phyloP scores from a whole-genome alignment of 257 asterid species.

The Lantana camara region DNA sequence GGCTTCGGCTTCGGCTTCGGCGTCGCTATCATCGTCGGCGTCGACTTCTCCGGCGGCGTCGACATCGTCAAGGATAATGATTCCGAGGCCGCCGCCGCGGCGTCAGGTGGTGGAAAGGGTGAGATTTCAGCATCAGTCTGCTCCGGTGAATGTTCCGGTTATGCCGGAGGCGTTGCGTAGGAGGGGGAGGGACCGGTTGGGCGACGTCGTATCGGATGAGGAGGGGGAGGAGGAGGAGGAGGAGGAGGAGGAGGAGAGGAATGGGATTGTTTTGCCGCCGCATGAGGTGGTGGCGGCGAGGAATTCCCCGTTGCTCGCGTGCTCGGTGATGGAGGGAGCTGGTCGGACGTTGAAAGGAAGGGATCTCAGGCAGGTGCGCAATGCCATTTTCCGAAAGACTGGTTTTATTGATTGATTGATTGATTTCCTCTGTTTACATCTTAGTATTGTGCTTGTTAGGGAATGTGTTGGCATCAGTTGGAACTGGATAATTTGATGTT shows the following conservation, averaged over 20 bases:
- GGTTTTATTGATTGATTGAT: slow-evolving; percentile 61
- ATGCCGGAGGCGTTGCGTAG: slow-evolving; percentile 44
- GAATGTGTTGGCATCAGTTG: slow-evolving; percentile 15
- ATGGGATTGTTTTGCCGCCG: slow-evolving; percentile 52
- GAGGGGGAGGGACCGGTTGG: slow-evolving; percentile 36
- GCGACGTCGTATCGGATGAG: slow-evolving; percentile 38
- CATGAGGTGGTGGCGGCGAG: slow-evolving; percentile 62
- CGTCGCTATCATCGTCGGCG: slow-evolving; percentile 46
- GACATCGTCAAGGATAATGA: slow-evolving; percentile 42
- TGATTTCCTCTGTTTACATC: slow-evolving; percentile 28
- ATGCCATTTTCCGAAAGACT: slow-evolving; percentile 63
- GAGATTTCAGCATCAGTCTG: slow-evolving; percentile 48
- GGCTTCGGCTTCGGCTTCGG: slow-evolving; percentile 48
- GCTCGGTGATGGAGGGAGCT: slow-evolving; percentile 71
- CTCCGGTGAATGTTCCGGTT: slow-evolving; percentile 70
- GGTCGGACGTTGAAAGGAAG: slow-evolving; percentile 85
- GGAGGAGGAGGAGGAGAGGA: slow-evolving; percentile 1
- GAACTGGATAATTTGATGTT: slow-evolving; percentile 26
- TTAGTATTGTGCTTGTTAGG: slow-evolving; percentile 13
- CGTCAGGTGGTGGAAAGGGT: slow-evolving; percentile 17
- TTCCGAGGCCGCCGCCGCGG: slow-evolving; percentile 52
- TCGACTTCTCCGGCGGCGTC: slow-evolving; percentile 42
- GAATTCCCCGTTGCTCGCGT: slow-evolving; percentile 51
- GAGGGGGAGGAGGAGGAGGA: slow-evolving; percentile 52
- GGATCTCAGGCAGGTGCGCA: slow-evolving; percentile 79